A percentile compares a stretch with the other conserved stretches of the same genome.
phyloP scores from a whole-genome alignment of 169 alveolate genomes.

The Neospora caninum region DNA sequence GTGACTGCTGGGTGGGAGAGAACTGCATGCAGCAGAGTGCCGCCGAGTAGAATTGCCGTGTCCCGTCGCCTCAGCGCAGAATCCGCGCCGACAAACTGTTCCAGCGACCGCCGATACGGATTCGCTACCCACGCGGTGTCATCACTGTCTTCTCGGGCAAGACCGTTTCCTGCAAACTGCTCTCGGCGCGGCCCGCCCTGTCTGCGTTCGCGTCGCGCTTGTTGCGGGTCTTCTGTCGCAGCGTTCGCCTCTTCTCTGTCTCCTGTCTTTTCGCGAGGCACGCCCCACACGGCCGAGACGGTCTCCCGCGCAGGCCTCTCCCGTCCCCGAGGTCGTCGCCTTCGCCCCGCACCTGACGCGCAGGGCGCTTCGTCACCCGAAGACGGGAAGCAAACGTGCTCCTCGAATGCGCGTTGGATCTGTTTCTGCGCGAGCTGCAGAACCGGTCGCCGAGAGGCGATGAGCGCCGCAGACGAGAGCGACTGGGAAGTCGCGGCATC shows the following conservation, averaged over 20 bases:
- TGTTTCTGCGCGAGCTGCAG: background rate
- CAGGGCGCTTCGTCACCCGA: background rate
- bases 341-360: background rate
- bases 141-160: background rate
- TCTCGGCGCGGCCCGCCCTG: background rate
- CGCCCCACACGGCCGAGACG: no score
- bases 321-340: background rate
- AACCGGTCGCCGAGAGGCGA: background rate
- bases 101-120: constrained; percentile 10
- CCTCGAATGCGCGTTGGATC: constrained; percentile 2
- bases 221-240: background rate
- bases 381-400: background rate
- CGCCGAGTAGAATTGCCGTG: background rate
- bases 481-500: background rate
- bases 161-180: background rate
- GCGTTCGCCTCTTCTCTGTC: no score
- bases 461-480: background rate
- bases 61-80: background rate
- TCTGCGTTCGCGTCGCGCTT: background rate
- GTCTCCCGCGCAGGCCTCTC: background rate
- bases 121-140: background rate
- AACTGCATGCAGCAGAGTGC: constrained; percentile 7
- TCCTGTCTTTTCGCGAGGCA: no score
- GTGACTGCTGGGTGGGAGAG: background rate
- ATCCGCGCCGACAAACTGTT: background rate